These are phyloP conservation scores for Wickerhamomyces alni DNA, from an alignment of 805 yeast species.

Conservation along the genomic window DNA sequence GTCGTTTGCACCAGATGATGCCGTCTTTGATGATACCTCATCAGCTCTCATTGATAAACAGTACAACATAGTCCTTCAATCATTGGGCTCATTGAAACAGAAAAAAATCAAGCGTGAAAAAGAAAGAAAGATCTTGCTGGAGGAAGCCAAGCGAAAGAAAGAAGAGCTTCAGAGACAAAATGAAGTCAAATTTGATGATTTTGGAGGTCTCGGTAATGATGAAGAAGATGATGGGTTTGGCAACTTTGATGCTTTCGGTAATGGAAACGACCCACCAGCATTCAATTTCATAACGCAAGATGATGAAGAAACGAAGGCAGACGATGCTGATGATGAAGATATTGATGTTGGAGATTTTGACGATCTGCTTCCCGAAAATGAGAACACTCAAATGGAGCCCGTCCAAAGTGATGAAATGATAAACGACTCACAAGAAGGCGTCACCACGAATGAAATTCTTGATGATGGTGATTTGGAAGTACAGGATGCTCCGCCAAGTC, in stretches of 20 bases:
- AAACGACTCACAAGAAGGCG: too few species aligned
- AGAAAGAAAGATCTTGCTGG: conserved; percentile 14
- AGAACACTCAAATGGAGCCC: too few species aligned
- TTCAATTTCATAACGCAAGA: neutral
- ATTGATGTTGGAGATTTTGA: neutral
- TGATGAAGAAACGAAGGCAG: neutral
- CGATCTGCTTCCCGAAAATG: too few species aligned
- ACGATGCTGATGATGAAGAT: neutral
- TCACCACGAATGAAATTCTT: too few species aligned
- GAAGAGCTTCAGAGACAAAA: conserved; percentile 5
- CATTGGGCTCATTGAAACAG: conserved; percentile 28
- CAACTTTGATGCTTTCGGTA: conserved; percentile 25
- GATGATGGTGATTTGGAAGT: too few species aligned
- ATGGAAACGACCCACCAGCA: neutral
- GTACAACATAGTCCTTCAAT: conserved; percentile 24
- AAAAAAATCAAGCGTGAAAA: conserved; percentile 25
- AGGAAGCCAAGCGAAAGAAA: conserved; percentile 8
- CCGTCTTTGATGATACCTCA: conserved; percentile 12
- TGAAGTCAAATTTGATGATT: conserved; percentile 7
- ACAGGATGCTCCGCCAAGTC: too few species aligned
- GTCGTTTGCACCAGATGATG: conserved; percentile 6
- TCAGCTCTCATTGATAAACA: conserved; percentile 27
- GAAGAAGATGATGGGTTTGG: conserved; percentile 25
- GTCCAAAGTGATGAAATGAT: too few species aligned
- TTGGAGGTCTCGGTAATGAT: conserved; percentile 1